Evolutionary conservation across 2,329 filamentous ascomycete genomes (phyloP).

Genomic region (Cladosporium austrohemisphaericum): DNA sequence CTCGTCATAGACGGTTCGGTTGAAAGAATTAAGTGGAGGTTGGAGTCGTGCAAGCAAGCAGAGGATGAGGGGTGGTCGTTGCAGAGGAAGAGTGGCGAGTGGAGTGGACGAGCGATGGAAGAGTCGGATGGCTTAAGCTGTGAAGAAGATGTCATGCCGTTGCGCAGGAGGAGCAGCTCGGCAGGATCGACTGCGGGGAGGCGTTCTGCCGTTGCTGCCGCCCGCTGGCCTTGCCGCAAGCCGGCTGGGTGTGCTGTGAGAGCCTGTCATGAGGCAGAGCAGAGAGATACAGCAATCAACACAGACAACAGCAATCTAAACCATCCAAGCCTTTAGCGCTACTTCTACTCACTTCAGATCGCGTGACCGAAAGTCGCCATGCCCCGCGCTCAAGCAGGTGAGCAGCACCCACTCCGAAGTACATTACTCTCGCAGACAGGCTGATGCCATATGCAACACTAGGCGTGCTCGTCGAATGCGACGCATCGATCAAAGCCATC

Average conservation of each 20-base stretch:
- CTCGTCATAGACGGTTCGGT: neutral
- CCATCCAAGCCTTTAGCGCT: too few species aligned
- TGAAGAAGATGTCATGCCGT: slow-evolving; percentile 2
- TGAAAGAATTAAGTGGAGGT: neutral
- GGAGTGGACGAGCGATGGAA: neutral
- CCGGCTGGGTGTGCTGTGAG: too few species aligned
- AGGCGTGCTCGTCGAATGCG: slow-evolving; percentile 75
- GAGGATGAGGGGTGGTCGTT: neutral
- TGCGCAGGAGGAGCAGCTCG: too few species aligned
- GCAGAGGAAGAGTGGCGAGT: neutral
- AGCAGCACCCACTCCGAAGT: neutral
- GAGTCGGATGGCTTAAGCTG: neutral
- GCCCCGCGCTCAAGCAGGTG: slow-evolving; percentile 14
- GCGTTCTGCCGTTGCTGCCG: too few species aligned
- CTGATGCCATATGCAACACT: neutral
- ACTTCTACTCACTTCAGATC: too few species aligned
- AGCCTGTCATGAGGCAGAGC: too few species aligned
- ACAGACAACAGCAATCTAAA: too few species aligned
- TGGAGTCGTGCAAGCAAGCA: neutral
- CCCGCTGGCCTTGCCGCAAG: too few species aligned
- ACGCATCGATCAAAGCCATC: slow-evolving; percentile 84
- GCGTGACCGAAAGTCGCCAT: slow-evolving; percentile 4
- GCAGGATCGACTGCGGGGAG: too few species aligned
- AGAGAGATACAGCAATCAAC: too few species aligned
- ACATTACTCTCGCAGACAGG: neutral